phyloP scores from a whole-genome alignment of 208 protist genomes.

The Leishmania martiniquensis region DNA sequence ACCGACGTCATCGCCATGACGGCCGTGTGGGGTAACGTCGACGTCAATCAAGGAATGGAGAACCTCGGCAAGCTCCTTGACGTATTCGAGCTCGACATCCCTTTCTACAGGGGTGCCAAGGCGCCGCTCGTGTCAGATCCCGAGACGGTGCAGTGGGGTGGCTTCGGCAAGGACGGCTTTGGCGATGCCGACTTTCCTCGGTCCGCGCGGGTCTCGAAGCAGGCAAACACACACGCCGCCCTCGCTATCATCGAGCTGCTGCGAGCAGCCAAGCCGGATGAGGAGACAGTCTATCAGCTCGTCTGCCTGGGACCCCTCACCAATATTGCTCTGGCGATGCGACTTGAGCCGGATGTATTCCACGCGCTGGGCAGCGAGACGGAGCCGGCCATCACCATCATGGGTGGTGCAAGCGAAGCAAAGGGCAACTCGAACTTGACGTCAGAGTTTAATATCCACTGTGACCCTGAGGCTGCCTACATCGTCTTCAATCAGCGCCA shows the following conservation, averaged over 20 bases:
- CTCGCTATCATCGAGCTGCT: constrained; percentile 69
- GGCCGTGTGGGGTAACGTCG: constrained; percentile 84
- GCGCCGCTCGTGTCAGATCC: constrained; percentile 64
- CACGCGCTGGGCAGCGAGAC: constrained; percentile 66
- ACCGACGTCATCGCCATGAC: constrained; percentile 76
- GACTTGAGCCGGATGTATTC: constrained; percentile 57
- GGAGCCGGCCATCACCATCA: constrained; percentile 69
- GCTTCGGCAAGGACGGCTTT: constrained; percentile 81
- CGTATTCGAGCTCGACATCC: constrained; percentile 70
- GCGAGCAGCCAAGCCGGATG: constrained; percentile 32
- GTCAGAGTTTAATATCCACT: constrained; percentile 89
- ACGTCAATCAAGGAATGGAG: constrained; percentile 75
- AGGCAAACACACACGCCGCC: constrained; percentile 55
- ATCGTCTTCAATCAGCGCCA: constrained; percentile 69
- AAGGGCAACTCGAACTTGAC: constrained; percentile 85
- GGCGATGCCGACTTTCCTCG: constrained; percentile 70
- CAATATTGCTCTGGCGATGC: constrained; percentile 79
- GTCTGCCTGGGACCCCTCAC: constrained; percentile 77
- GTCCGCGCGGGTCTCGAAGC: constrained; percentile 37
- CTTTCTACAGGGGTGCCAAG: constrained; percentile 68
- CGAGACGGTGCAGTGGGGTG: constrained; percentile 80
- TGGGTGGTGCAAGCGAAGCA: constrained; percentile 74
- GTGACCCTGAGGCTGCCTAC: constrained; percentile 85
- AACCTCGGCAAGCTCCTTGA: constrained; percentile 84
- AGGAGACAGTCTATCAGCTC: constrained; percentile 65